These are phyloP conservation scores for Hebeloma cylindrosporum DNA, from an alignment of 768 basidiomycete species.

Conservation along the genomic window DNA sequence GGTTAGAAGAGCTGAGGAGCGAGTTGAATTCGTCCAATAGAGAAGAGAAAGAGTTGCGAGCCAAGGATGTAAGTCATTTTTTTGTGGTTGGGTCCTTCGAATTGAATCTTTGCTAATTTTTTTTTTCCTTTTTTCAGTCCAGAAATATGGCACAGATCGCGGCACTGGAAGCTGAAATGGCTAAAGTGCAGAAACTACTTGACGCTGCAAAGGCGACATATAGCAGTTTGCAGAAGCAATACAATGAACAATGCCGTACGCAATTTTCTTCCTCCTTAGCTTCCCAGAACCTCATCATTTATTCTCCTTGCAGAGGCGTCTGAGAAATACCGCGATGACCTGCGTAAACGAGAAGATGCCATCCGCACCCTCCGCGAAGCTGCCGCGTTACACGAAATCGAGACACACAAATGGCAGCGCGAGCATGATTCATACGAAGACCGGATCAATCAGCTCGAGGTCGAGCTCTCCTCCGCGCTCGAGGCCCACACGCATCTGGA, in stretches of 20 bases:
- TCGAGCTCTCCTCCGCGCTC: slow-evolving; percentile 68
- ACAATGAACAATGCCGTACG: slow-evolving; percentile 84
- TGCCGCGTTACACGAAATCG: slow-evolving; percentile 59
- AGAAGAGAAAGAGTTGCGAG: slow-evolving; percentile 89
- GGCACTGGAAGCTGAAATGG: slow-evolving; percentile 75
- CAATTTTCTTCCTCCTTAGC: slow-evolving; percentile 14
- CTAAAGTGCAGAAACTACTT: slow-evolving; percentile 69
- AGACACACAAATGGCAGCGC: slow-evolving; percentile 61
- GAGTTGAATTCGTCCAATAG: slow-evolving; percentile 81
- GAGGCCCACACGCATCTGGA: slow-evolving; percentile 75
- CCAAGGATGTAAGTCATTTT: slow-evolving; percentile 67
- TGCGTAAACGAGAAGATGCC: slow-evolving; percentile 74
- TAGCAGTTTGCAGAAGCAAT: slow-evolving; percentile 79
- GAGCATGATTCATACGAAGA: slow-evolving; percentile 75
- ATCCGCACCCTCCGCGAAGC: slow-evolving; percentile 66
- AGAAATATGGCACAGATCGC: slow-evolving; percentile 65
- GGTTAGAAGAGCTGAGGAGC: slow-evolving; percentile 72
- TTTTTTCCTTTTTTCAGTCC: slow-evolving; percentile 41
- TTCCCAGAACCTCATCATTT: not conserved
- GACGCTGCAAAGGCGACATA: slow-evolving; percentile 75
- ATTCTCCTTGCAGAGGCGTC: slow-evolving; percentile 57
- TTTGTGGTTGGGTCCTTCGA: not conserved
- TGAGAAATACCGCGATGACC: slow-evolving; percentile 72
- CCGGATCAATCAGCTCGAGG: slow-evolving; percentile 66
- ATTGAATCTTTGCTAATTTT: not conserved